Conservation (phyloP, 208 protist genomes). For the Angomonas deanei region DNA sequence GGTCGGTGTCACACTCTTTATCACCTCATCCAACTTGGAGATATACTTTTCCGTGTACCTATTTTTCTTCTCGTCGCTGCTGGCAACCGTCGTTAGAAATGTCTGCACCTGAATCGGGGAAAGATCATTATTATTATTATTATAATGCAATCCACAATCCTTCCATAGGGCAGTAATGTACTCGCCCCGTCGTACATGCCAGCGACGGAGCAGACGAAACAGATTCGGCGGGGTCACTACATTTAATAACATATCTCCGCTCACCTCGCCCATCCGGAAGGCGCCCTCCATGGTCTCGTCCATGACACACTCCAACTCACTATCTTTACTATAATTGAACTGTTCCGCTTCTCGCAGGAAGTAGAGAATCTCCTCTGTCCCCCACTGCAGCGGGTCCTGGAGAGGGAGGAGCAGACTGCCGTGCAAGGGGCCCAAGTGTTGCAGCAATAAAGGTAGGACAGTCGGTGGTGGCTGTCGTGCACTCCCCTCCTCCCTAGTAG, state of each 20-base stretch:
- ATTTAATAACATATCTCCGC: slow-evolving; percentile 64
- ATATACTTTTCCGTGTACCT: background rate
- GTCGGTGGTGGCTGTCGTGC: background rate
- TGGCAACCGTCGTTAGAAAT: too few relatives aligned
- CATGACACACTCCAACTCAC: slow-evolving; percentile 21
- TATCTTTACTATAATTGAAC: background rate
- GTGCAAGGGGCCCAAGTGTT: slow-evolving; percentile 43
- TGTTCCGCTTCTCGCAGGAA: slow-evolving; percentile 20
- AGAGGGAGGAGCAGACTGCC: slow-evolving; percentile 34
- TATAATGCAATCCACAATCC: background rate
- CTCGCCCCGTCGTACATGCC: slow-evolving; percentile 64
- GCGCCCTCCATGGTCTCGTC: slow-evolving; percentile 63
- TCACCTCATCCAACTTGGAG: slow-evolving; percentile 19
- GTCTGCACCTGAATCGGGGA: background rate
- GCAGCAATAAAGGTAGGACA: slow-evolving; percentile 10
- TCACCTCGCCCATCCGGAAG: slow-evolving; percentile 52
- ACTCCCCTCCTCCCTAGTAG: background rate
- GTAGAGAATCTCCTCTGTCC: slow-evolving; percentile 48
- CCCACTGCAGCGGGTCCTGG: slow-evolving; percentile 62
- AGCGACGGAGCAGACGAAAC: slow-evolving; percentile 76
- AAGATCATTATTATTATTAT: background rate
- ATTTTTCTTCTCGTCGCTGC: background rate
- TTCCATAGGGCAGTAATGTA: slow-evolving; percentile 23
- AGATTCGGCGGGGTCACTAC: slow-evolving; percentile 51
- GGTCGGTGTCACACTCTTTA: slow-evolving; percentile 25